A percentile compares a stretch with the other conserved stretches of the same genome.
phyloP scores from a whole-genome alignment of 139 green algal genomes.

The Haematococcus lacustris region DNA sequence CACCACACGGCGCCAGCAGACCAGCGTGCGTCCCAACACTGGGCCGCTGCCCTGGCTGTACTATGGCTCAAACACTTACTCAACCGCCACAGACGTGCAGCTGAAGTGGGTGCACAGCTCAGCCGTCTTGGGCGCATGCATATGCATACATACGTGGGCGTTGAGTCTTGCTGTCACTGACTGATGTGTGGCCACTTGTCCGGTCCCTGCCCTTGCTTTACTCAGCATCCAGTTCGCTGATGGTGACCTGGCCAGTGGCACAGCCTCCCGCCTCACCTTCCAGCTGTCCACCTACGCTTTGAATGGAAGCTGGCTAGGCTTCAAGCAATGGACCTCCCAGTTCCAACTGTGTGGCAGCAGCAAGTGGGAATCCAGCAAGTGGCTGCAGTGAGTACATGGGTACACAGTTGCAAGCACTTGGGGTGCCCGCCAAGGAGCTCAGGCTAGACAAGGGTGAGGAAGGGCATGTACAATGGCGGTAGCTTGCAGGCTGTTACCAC shows the following conservation, averaged over 20 bases:
- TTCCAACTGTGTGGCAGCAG: conserved; percentile 47
- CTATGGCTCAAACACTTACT: conserved; percentile 34
- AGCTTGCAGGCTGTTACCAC: too few species aligned
- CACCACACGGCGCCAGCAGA: not conserved
- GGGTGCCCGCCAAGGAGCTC: too few species aligned
- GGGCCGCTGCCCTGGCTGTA: conserved; percentile 45
- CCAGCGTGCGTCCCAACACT: conserved; percentile 1
- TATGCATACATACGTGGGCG: not conserved
- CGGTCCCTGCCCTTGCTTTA: too few species aligned
- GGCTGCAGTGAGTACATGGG: too few species aligned
- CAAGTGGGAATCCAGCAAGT: too few species aligned
- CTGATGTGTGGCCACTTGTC: not conserved
- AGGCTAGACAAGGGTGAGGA: too few species aligned
- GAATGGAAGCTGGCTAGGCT: conserved; percentile 56
- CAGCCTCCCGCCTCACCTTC: conserved; percentile 23
- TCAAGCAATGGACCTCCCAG: conserved; percentile 37
- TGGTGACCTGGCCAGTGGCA: conserved; percentile 4
- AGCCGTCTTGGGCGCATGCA: too few species aligned
- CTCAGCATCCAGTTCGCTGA: conserved; percentile 20
- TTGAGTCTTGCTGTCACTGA: too few species aligned
- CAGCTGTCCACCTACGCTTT: conserved; percentile 40
- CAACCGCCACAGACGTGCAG: conserved; percentile 22
- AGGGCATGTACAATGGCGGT: too few species aligned
- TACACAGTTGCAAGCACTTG: too few species aligned
- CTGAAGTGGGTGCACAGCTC: conserved; percentile 21